These are phyloP conservation scores for Trichoderma cornu-damae DNA, from an alignment of 2,329 filamentous ascomycete genomes.

Conservation along the genomic window DNA sequence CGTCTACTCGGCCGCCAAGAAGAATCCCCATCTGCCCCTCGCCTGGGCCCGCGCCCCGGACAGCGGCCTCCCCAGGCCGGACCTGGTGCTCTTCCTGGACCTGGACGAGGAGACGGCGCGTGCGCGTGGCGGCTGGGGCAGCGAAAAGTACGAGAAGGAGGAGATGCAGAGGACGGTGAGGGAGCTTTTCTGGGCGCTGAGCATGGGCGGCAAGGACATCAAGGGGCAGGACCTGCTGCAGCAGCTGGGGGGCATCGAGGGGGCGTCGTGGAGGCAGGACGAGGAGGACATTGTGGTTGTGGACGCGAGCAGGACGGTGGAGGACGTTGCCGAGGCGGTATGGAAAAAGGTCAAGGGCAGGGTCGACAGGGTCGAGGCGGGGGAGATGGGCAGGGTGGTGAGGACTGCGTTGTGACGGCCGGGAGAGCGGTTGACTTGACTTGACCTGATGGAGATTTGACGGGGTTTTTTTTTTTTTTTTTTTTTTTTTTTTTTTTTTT, in stretches of 20 bases:
- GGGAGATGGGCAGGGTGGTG: slow-evolving; percentile 43
- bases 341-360: slow-evolving; percentile 47
- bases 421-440: neutral
- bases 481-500: neutral
- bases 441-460: no score
- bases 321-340: slow-evolving; percentile 52
- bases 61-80: slow-evolving; percentile 78
- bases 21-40: slow-evolving; percentile 62
- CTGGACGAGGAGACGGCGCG: slow-evolving; percentile 68
- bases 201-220: slow-evolving; percentile 41
- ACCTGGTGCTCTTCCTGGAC: slow-evolving; percentile 82
- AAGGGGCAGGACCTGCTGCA: slow-evolving; percentile 26
- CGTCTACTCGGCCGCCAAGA: slow-evolving; percentile 87
- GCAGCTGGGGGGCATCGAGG: slow-evolving; percentile 24
- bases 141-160: slow-evolving; percentile 80
- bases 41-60: slow-evolving; percentile 82
- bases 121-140: slow-evolving; percentile 77
- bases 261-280: slow-evolving; percentile 41
- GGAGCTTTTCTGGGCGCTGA: slow-evolving; percentile 61
- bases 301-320: slow-evolving; percentile 49
- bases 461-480: neutral
- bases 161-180: slow-evolving; percentile 78
- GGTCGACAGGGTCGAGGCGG: slow-evolving; percentile 46
- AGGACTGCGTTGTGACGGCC: slow-evolving; percentile 29
- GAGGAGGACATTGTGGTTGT: slow-evolving; percentile 51